Evolutionary conservation across 768 basidiomycete genomes (phyloP), one percentile per base, ranked within the genome.

Genomic region (Rhizopogon vesiculosus): DNA sequence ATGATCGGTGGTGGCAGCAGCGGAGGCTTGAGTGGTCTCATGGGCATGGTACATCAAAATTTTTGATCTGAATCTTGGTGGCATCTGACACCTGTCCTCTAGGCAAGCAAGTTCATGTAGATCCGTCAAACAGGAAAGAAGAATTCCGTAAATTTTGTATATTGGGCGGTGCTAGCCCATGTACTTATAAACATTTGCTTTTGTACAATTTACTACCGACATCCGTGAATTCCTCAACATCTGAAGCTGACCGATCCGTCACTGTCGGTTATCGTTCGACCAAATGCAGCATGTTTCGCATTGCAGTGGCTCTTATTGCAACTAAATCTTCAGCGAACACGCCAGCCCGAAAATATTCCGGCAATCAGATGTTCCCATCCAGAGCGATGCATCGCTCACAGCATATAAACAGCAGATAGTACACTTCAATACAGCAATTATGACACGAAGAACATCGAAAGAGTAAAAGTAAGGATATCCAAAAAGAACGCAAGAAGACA

Each of bases 1-100:
- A 66, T 72, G 1, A 73, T 69, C 16, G 87, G 85, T 3, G 87
- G 89, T 0, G 74, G 81, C 13, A 79, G 83, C 64, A 89, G 88
- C 19, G 87, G 89, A 41, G 89, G 90, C 1, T 66, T 93, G 42
- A 65, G 84, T 42, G 66, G 79, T 12, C 62, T 93, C 53, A 73
- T 85, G 74, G 64, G 80, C 42, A 70, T 91, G 66, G 89, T 89
- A 54, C 69, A 83, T 77, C 15, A 3, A 25, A 25, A 12, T 18
- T 45, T 18, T 48, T 51, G 54, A 62, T 35, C 31, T 3, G 40
- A n/a, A 56, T 60, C 7, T 29, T 39, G 13, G 50, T 28, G 13
- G 4, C 22, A 7, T 29, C 25, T 38, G 38, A 53, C 16, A 25
- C 10, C 33, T 22, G 22, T 40, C n/a, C 8, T 56, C 18, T 41